These are phyloP conservation scores for Ganoderma lucidum DNA, from an alignment of 1,284 basidiomycete genomes.

Conservation along the genomic window DNA sequence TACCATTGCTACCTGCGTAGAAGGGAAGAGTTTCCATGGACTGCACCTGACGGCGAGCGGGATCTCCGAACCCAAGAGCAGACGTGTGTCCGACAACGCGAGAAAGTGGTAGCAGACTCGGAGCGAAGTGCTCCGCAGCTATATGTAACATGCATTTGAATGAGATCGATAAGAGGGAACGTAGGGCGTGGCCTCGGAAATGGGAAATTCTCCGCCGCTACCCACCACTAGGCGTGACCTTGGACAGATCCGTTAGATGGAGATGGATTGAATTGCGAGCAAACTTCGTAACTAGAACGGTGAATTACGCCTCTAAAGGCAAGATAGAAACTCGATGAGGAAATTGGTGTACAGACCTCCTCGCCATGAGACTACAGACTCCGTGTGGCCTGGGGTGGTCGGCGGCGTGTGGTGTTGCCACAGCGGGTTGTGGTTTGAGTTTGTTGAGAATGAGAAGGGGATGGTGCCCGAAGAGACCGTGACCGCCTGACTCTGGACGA, in stretches of 20 bases:
- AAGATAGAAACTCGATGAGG: slow-evolving; percentile 28
- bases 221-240: neutral
- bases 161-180: neutral
- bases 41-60: neutral
- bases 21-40: neutral
- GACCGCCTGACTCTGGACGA: neutral
- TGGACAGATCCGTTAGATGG: slow-evolving; percentile 5
- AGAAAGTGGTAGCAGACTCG: neutral
- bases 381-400: neutral
- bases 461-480: neutral
- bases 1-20: neutral
- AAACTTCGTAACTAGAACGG: slow-evolving; percentile 12
- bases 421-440: neutral
- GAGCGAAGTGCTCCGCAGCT: neutral
- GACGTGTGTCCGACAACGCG: neutral
- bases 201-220: neutral
- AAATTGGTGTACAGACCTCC: slow-evolving; percentile 11
- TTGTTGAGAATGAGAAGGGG: neutral
- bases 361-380: neutral
- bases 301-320: slow-evolving; percentile 21
- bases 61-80: neutral
- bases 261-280: slow-evolving; percentile 21
- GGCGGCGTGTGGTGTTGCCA: neutral
- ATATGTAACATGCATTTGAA: neutral
- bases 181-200: neutral